Conservation (phyloP, 2,329 filamentous ascomycete genomes). For the Neonectria ditissima region DNA sequence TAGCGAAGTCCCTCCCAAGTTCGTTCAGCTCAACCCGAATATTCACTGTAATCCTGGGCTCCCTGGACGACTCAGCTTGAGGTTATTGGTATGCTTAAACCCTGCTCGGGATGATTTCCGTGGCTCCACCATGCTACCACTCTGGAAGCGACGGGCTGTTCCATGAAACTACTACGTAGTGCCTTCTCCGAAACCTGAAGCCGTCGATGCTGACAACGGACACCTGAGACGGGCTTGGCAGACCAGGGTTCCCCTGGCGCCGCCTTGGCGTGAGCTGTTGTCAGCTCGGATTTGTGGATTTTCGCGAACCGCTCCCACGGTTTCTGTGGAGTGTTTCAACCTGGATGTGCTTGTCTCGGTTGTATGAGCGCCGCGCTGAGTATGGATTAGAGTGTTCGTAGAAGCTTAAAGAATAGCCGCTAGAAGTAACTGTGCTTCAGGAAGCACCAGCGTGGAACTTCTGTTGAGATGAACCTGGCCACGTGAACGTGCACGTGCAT, state of each 20-base stretch:
- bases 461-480: too few species aligned
- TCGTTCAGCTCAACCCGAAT: background rate
- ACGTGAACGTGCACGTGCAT: background rate
- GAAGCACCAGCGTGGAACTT: background rate
- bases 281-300: constrained; percentile 1
- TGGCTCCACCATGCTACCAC: background rate
- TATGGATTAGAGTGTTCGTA: background rate
- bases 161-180: background rate
- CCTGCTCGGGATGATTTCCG: background rate
- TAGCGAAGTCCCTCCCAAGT: background rate
- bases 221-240: constrained; percentile 6
- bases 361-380: background rate
- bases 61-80: background rate
- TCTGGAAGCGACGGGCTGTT: background rate
- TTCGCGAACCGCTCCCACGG: background rate
- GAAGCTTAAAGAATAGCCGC: background rate
- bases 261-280: background rate
- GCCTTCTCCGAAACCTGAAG: background rate
- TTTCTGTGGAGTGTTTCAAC: background rate
- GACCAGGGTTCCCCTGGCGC: background rate
- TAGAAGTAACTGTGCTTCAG: background rate
- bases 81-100: constrained; percentile 5
- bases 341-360: background rate
- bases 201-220: background rate
- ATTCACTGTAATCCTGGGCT: background rate